Conservation (phyloP, 345 rosid species). For the Mercurialis annua region DNA sequence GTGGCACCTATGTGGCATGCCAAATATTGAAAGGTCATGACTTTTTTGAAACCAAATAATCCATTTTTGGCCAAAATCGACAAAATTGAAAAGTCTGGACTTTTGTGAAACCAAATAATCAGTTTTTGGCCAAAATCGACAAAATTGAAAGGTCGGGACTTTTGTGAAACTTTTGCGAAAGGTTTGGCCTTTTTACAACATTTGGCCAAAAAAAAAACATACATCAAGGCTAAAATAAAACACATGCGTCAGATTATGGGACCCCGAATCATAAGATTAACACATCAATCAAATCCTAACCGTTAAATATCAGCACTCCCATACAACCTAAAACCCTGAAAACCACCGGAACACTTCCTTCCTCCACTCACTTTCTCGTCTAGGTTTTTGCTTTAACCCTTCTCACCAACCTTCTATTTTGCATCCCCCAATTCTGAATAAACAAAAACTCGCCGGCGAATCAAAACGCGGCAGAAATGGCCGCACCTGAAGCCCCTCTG, state of each 20-base stretch:
- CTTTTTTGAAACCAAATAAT: too few species aligned
- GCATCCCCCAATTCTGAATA: not conserved
- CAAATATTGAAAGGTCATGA: too few species aligned
- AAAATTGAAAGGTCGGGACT: too few species aligned
- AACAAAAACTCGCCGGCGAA: slow-evolving; percentile 15
- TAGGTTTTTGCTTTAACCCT: not conserved
- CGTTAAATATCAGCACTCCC: slow-evolving; percentile 1
- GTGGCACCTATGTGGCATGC: too few species aligned
- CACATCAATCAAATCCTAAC: not conserved
- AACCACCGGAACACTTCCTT: not conserved
- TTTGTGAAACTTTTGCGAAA: too few species aligned
- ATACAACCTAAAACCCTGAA: not conserved
- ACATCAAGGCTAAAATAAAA: too few species aligned
- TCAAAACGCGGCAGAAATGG: slow-evolving; percentile 43
- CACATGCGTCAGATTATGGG: not conserved
- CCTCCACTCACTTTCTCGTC: not conserved
- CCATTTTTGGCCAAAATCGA: too few species aligned
- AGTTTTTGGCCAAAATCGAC: too few species aligned
- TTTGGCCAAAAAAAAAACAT: too few species aligned
- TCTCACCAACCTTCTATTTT: not conserved
- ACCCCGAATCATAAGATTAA: not conserved
- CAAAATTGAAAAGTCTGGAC: too few species aligned
- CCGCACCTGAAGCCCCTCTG: slow-evolving; percentile 88
- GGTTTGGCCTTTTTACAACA: too few species aligned
- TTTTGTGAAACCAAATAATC: too few species aligned